Percentiles rank a stretch among this genome's conserved stretches.
phyloP scores from a whole-genome alignment of 306 rosid species.

The Acmispon strigosus region DNA sequence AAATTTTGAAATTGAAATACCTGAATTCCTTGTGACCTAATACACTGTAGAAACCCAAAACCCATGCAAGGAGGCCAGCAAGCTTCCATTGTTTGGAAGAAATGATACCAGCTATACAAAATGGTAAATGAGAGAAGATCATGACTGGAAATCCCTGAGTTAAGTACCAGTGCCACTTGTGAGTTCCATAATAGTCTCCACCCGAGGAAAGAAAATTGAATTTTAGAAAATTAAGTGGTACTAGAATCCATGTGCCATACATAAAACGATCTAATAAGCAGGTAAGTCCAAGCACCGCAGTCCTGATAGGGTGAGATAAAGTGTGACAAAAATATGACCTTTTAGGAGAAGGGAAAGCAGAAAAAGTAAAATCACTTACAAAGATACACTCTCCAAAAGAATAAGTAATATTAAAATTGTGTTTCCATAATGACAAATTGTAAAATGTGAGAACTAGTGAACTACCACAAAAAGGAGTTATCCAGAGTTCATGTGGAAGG shows the following conservation, averaged over 20 bases:
- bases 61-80: constrained; percentile 80
- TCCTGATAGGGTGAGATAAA: constrained; percentile 40
- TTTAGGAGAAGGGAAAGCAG: neutral
- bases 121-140: constrained; percentile 75
- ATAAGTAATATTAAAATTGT: neutral
- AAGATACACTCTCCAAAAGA: neutral
- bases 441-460: neutral
- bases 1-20: constrained; percentile 30
- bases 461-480: neutral
- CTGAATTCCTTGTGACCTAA: constrained; percentile 98
- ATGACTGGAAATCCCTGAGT: constrained; percentile 86
- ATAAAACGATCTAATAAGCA: constrained; percentile 63
- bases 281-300: constrained; percentile 64
- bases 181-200: constrained; percentile 98
- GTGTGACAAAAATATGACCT: constrained; percentile 3
- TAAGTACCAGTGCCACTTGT: constrained; percentile 98
- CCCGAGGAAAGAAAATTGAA: constrained; percentile 94
- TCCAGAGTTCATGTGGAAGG: neutral
- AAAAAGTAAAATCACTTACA: neutral
- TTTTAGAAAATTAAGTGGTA: constrained; percentile 82
- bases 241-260: constrained; percentile 82
- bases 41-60: constrained; percentile 67
- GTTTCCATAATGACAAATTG: neutral
- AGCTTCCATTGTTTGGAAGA: constrained; percentile 76
- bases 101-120: constrained; percentile 66